Conservation (phyloP, 164 flowering plant genomes). For the Aristolochia californica region DNA sequence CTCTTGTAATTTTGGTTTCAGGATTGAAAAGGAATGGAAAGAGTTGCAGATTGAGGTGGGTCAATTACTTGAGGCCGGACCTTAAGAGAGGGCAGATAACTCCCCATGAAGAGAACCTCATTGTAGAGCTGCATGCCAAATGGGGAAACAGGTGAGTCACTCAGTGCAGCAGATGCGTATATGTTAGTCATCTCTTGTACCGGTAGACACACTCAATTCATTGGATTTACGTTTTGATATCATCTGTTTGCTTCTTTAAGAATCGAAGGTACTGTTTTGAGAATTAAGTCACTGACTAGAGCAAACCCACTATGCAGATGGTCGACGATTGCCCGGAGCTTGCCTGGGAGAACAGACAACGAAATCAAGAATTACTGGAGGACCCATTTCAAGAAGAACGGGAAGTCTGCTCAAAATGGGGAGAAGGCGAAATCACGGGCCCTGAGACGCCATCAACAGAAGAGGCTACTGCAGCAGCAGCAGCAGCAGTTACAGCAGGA, state of each 20-base stretch:
- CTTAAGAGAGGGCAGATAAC: conserved; percentile 86
- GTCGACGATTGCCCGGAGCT: conserved; percentile 9
- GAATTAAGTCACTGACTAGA: too few relatives aligned
- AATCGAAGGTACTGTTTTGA: too few relatives aligned
- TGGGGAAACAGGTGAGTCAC: conserved; percentile 88
- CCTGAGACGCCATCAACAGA: conserved; percentile 4
- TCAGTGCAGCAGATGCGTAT: background rate
- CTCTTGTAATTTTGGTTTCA: conserved; percentile 10
- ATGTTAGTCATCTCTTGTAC: too few relatives aligned
- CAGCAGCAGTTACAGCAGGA: conserved; percentile 21
- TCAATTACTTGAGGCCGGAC: conserved; percentile 88
- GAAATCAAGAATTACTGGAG: conserved; percentile 14
- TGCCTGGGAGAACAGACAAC: conserved; percentile 12
- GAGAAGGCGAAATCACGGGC: conserved; percentile 1
- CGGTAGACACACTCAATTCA: too few relatives aligned
- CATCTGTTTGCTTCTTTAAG: too few relatives aligned
- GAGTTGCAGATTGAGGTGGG: conserved; percentile 95
- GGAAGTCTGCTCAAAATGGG: background rate
- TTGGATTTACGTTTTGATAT: too few relatives aligned
- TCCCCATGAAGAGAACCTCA: conserved; percentile 72
- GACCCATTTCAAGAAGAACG: conserved; percentile 11
- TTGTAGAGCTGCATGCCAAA: conserved; percentile 70
- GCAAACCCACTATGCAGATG: conserved; percentile 2
- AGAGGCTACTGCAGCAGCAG: conserved; percentile 1
- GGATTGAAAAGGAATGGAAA: conserved; percentile 90